A percentile compares a stretch with the other conserved stretches of the same genome.
Evolutionary conservation across 768 basidiomycete genomes (phyloP).

Genomic region (Exidia glandulosa): DNA sequence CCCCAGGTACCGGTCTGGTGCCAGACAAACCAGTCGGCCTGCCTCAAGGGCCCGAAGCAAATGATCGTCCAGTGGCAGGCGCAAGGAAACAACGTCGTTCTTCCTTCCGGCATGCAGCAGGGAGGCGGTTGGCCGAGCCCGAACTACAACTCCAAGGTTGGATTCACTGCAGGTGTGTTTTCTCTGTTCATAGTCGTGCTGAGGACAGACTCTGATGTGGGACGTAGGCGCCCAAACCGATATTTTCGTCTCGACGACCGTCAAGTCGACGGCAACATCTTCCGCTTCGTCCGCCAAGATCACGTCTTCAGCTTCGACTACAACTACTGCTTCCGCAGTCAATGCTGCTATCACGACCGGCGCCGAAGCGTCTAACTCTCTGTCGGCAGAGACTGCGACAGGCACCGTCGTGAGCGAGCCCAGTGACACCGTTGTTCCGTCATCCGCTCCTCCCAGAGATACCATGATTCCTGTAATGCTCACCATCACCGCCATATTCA

Average conservation of each 20-base stretch:
- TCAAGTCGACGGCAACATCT: no score
- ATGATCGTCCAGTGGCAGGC: conserved; percentile 3
- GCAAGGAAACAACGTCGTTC: conserved; percentile 4
- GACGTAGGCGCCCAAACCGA: not conserved
- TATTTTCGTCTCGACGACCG: not conserved
- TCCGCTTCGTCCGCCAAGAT: no score
- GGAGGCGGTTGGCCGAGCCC: conserved; percentile 3
- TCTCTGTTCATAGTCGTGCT: not conserved
- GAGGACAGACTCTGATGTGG: not conserved
- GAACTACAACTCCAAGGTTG: not conserved
- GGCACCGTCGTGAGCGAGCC: no score
- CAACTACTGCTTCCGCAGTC: no score
- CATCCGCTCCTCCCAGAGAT: no score
- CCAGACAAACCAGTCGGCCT: not conserved
- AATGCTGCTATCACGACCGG: no score
- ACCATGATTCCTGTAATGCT: no score
- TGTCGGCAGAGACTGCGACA: no score
- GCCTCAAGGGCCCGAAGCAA: conserved; percentile 5
- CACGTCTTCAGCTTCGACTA: no score
- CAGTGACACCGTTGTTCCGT: no score
- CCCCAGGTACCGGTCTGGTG: conserved; percentile 6
- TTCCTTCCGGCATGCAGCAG: not conserved
- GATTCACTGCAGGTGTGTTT: not conserved
- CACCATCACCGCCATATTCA: no score
- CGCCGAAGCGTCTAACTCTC: no score